These are phyloP conservation scores for Acer campestre DNA, from an alignment of 345 rosid species.

Conservation along the genomic window DNA sequence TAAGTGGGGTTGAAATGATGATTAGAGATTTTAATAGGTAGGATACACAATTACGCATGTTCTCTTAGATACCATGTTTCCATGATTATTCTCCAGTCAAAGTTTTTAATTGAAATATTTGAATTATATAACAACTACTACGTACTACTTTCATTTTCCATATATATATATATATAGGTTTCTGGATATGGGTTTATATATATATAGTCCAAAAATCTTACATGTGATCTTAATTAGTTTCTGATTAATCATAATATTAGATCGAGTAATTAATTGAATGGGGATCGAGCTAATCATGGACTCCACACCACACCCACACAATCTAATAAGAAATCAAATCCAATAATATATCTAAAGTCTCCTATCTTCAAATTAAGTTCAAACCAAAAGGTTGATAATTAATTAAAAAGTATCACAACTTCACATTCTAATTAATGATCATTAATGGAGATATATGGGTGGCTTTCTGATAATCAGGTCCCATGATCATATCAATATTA, in stretches of 20 bases:
- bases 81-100: slow-evolving; percentile 39
- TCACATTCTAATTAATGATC: slow-evolving; percentile 27
- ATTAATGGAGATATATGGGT: slow-evolving; percentile 10
- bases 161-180: not conserved
- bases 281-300: slow-evolving; percentile 39
- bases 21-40: slow-evolving; percentile 35
- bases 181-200: not conserved
- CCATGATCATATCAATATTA: slow-evolving; percentile 11
- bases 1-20: slow-evolving; percentile 29
- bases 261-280: slow-evolving; percentile 11
- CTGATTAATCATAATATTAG: slow-evolving; percentile 21
- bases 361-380: not conserved
- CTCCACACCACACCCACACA: not conserved
- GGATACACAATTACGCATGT: slow-evolving; percentile 59
- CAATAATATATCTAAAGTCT: not conserved
- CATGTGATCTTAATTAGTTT: slow-evolving; percentile 35
- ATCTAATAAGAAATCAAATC: slow-evolving; percentile 12
- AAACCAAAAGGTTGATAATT: slow-evolving; percentile 1
- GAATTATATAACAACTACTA: not conserved
- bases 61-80: slow-evolving; percentile 41
- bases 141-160: not conserved
- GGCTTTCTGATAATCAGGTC: not conserved
- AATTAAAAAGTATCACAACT: slow-evolving; percentile 4
- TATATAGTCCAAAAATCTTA: slow-evolving; percentile 22
- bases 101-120: not conserved